Evolutionary conservation across 257 asterid species (phyloP), one percentile per base, ranked within the genome.

Genomic region (Nicotiana sylvestris): DNA sequence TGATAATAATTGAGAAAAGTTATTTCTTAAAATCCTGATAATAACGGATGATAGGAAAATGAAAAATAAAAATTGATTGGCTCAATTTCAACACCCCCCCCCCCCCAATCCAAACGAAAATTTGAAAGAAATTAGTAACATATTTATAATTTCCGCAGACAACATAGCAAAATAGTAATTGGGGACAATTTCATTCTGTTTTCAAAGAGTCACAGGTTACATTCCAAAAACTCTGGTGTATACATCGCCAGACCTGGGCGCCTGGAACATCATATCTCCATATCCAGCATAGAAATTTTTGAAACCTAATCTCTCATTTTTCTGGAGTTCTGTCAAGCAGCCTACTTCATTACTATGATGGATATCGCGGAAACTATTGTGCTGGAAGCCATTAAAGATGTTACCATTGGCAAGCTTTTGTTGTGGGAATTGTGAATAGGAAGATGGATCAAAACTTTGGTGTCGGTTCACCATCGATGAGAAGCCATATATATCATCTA

Each of bases 261-360:
- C 81, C 87, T 82, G 90, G 76, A 88, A 88, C 90, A 85, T 89
- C 77, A 87, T 29, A 87, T 92, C 97, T 83, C 91, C 98, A 83
- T 95, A 90, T 81, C 94, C 94, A 0, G 93, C 95, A 0, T 92
- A 84, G 77, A 88, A 91, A 87, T 89, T 90, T 89, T 85, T 85
- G 32, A 88, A 88, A 51, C 95, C 92, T 85, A 92, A 81, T 84
- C 90, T 92, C 84, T 90, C 93, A 6, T 87, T 91, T 76, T 93
- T 90, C 90, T 88, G 87, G 81, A 83, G 80, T 32, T 89, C 92
- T 66, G 86, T 67, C 81, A 66, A 77, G 78, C 69, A 67, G 53
- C 85, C 90, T 76, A 76, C 82, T 64, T 92, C 97, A n/a, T 86
- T 91, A 57, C 84, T 91, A 64, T 72, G 87, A 65, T 85, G 92